Percentiles rank a stretch among this genome's conserved stretches.
These are phyloP conservation scores for Camptophora hylomeconis DNA, from an alignment of 2,329 filamentous ascomycete species.

Conservation along the genomic window DNA sequence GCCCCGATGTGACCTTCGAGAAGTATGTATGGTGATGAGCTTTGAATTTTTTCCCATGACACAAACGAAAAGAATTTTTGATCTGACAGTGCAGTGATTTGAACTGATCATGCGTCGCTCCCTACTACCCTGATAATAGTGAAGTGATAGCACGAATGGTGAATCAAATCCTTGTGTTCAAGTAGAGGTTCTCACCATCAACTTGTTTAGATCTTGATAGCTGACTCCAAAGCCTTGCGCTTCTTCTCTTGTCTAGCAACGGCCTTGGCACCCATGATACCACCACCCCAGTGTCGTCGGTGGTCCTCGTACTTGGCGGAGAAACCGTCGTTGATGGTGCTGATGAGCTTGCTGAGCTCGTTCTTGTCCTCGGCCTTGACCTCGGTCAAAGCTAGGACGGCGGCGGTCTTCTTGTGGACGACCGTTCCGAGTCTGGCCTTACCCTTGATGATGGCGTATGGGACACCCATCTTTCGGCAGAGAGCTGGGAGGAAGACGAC, in stretches of 20 bases:
- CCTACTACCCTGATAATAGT: constrained; percentile 7
- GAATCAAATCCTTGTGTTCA: no score
- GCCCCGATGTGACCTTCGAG: no score
- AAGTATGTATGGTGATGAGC: no score
- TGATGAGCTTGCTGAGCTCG: constrained; percentile 93
- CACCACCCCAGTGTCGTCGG: constrained; percentile 95
- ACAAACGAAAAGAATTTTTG: no score
- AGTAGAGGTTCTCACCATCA: no score
- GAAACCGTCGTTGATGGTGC: constrained; percentile 96
- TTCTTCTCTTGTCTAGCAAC: constrained; percentile 66
- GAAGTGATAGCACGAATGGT: constrained; percentile 2
- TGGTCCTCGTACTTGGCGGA: constrained; percentile 85
- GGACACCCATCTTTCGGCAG: constrained; percentile 99
- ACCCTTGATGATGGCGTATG: constrained; percentile 98
- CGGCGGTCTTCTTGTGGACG: constrained; percentile 99
- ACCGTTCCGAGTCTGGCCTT: constrained; percentile 98
- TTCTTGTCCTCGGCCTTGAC: constrained; percentile 96
- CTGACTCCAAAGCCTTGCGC: constrained; percentile 82
- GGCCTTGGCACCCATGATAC: constrained; percentile 98
- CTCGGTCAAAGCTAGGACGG: constrained; percentile 90
- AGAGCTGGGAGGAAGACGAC: constrained; percentile 98
- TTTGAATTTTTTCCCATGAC: no score
- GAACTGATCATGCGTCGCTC: no score
- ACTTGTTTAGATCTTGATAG: constrained; percentile 97
- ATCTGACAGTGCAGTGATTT: no score